Base-by-base conservation (phyloP, 2,329 filamentous ascomycete genomes). In the Emergomyces africanus region DNA sequence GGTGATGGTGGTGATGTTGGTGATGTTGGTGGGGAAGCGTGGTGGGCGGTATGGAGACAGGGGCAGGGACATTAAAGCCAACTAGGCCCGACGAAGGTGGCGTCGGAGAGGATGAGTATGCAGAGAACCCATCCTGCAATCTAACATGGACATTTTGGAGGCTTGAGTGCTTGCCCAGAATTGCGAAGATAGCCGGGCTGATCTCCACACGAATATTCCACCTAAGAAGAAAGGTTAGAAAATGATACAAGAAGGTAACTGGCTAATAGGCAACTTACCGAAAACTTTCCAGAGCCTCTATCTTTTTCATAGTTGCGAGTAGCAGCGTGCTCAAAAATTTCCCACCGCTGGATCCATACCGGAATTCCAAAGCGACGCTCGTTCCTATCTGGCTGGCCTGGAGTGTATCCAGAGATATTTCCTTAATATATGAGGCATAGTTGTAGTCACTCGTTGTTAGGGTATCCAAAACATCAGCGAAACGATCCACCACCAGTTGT, bases 171-270 rank as follows among this genome's bases (percentile, higher is more conserved):
- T 75, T 69, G 66, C 84, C 83, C 12, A 86, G 72, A 39, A 77
- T 76, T 59, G 75, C 75, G 70, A 83, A 85, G 4, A 86, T 77
- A 1, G 77, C 77, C 5, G 81, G 75, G 66, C 79, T 83, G 10
- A 86, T 75, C 67, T 86, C 83, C 58, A 86, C 79, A 6, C 82
- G 78, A 58, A 85, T 81, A 66, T 86, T 83, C 83, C 83, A 86
- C 63, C 80, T 83, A 57, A 28, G 56, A 35, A 48, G 23, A n/a
- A 39, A 33, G n/a, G n/a, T 51, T 54, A 54, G 42, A 54, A 44
- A 49, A n/a, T 49, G 48, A n/a, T 20, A 44, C 14, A 30, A 28
- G 46, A 48, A 10, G 39, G 20, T 23, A 50, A n/a, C 18, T n/a
- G 28, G 18, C 25, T 37, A 39, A 9, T 20, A 18, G 33, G 23